A percentile compares a stretch with the other conserved stretches of the same genome.
Conservation (phyloP, 2,329 filamentous ascomycete species). For the Colletotrichum cordylinicola region DNA sequence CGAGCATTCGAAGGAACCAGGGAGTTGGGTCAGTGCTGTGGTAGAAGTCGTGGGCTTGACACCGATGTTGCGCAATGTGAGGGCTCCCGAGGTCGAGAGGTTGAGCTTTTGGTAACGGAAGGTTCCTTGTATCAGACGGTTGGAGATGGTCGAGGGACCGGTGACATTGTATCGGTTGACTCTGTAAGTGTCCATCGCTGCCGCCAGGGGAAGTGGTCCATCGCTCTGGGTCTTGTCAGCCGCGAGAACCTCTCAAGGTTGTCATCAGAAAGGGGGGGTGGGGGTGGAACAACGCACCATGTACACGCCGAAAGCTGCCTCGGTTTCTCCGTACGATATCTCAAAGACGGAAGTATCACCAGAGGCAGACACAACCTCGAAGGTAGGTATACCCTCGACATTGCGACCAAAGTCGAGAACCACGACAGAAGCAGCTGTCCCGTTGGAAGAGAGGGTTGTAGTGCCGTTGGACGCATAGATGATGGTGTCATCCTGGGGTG, state of each 20-base stretch:
- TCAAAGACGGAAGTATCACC: neutral
- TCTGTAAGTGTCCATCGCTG: slow-evolving; percentile 41
- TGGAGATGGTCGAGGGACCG: slow-evolving; percentile 25
- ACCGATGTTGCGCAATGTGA: slow-evolving; percentile 32
- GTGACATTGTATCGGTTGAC: slow-evolving; percentile 39
- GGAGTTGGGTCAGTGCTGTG: slow-evolving; percentile 28
- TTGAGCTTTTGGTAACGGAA: slow-evolving; percentile 42
- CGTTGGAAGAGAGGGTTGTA: neutral
- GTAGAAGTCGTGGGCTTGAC: slow-evolving; percentile 27
- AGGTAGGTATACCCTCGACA: neutral
- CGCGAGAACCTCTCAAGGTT: neutral
- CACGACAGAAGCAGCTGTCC: neutral
- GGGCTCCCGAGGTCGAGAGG: slow-evolving; percentile 32
- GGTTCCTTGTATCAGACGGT: slow-evolving; percentile 39
- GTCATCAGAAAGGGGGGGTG: neutral
- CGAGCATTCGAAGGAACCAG: slow-evolving; percentile 33
- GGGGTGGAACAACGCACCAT: neutral
- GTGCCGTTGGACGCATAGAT: neutral
- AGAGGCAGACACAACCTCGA: slow-evolving; percentile 1
- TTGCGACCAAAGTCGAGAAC: slow-evolving; percentile 1
- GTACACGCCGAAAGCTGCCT: neutral
- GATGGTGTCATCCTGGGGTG: neutral
- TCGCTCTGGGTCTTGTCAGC: slow-evolving; percentile 21
- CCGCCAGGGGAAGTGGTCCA: slow-evolving; percentile 37
- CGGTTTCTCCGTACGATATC: neutral